phyloP scores from a whole-genome alignment of 805 yeast genomes.

The Saccharomycodes ludwigii region DNA sequence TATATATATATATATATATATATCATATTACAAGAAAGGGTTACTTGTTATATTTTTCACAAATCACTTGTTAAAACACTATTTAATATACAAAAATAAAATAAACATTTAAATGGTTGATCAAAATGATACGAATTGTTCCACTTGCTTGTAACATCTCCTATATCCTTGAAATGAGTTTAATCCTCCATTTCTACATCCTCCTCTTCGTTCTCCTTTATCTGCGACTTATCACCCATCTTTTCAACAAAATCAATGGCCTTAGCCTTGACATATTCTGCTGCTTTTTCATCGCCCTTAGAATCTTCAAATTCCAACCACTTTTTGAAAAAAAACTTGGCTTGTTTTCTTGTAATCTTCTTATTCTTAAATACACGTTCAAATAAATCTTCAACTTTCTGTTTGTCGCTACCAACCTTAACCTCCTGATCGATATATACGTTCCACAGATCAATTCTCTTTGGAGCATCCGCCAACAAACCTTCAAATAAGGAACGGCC shows the following conservation, averaged over 20 bases:
- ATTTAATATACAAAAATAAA: too few species aligned
- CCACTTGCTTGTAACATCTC: too few species aligned
- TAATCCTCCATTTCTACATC: too few species aligned
- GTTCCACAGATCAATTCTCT: constrained; percentile 89
- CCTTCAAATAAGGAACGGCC: constrained; percentile 95
- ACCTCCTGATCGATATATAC: constrained; percentile 91
- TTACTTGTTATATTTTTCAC: too few species aligned
- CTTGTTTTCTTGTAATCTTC: constrained; percentile 75
- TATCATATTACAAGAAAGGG: too few species aligned
- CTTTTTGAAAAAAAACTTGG: constrained; percentile 86
- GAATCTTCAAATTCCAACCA: constrained; percentile 78
- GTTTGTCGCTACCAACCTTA: constrained; percentile 45
- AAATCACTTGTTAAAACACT: too few species aligned
- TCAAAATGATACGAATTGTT: too few species aligned
- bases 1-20: too few species aligned
- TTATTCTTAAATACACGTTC: constrained; percentile 54
- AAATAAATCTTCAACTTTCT: constrained; percentile 63
- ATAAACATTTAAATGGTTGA: too few species aligned
- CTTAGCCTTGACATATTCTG: constrained; percentile 79
- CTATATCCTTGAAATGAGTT: too few species aligned
- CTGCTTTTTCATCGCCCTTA: constrained; percentile 51
- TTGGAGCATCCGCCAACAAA: constrained; percentile 75
- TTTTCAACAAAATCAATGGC: constrained; percentile 64
- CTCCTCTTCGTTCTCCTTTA: too few species aligned
- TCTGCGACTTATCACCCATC: too few species aligned